Base-by-base conservation (phyloP, 2,329 filamentous ascomycete genomes). In the Phialemonium atrogriseum region DNA sequence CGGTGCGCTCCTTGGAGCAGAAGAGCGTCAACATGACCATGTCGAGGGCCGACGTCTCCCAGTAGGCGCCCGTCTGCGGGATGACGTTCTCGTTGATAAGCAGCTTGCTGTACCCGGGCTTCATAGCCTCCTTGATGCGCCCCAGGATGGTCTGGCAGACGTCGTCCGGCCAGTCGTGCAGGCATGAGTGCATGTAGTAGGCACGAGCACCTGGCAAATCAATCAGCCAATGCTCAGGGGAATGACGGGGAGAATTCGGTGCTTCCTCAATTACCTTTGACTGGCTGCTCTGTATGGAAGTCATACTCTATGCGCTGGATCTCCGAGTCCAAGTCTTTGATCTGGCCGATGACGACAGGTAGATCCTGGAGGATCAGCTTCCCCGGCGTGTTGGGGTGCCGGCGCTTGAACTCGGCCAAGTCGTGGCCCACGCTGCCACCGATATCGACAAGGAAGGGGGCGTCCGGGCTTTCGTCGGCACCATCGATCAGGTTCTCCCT, bases 111-210 rank as follows among this genome's bases (percentile, higher is more conserved):
- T 51, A 54, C 2, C 48, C 51, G 4, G 47, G 49, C 27, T 27
- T 38, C 48, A 56, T 46, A 9, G 52, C 50, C 10, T 30, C 37
- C 33, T 38, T 53, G 28, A 58, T 42, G 5, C 40, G 42, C 2
- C 23, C 38, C 10, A 63, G 44, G 26, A 63, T 62, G 24, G 38
- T 45, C 14, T 30, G 31, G 36, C 50, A 52, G 2, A 39, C 41
- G 3, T 49, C 50, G 24, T 63, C 61, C 23, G 48, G 38, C 48
- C 54, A 60, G 45, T 60, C 52, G 40, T 60, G 56, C 12, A 60
- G 46, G 9, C 55, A 41, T 2, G 45, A 48, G 35, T 58, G 55
- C 49, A 59, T 48, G 43, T 51, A 59, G 36, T 60, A 60, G 2
- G 47, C 51, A 2, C 52, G 42, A 5, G 55, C 54, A 2, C 58